Evolutionary conservation across 1,284 basidiomycete genomes (phyloP), one percentile per base, ranked within the genome.

Genomic region (Neonothopanus nambi): DNA sequence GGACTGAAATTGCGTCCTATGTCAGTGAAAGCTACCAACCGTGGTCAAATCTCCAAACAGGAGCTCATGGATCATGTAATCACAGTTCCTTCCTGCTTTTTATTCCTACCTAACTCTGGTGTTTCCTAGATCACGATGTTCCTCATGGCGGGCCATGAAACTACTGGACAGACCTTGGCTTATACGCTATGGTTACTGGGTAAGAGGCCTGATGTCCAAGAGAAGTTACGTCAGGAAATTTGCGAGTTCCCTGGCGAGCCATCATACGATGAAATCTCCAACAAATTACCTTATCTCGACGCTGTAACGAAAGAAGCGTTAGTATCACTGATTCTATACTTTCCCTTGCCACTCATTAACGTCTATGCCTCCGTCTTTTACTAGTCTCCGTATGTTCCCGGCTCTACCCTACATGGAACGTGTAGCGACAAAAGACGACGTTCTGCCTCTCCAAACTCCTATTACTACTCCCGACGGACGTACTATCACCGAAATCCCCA

Each of bases 111-210:
- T 45, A 18, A 43, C 9, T 21, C 11, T 24, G 18, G 13, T n/a
- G n/a, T n/a, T n/a, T 13, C 13, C 20, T 36, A 58, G 57, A 56
- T 58, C 15, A 38, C 33, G 20, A 58, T 42, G 23, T 58, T 58
- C 36, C 48, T 56, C 24, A 57, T 56, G 18, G 40, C 56, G 13
- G 57, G 57, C 8, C 40, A 20, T 24, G 57, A 59, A 44, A 56
- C 55, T 5, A 59, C 57, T 1, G 18, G 55, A 8, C 37, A 40
- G 24, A 54, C 57, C 11, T 24, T 57, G 28, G 46, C 40, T 13
- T 57, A 49, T 38, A 53, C 65, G 18, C 44, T 74, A 2, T 68
- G 63, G 57, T 69, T 73, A 54, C 70, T 79, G 6, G 70, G 75
- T 0, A 60, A 63, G 20, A 57, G 74, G 48, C 73, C 64, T 67